These are phyloP conservation scores for Citrus reticulata DNA, from an alignment of 345 rosid species.

Conservation along the genomic window DNA sequence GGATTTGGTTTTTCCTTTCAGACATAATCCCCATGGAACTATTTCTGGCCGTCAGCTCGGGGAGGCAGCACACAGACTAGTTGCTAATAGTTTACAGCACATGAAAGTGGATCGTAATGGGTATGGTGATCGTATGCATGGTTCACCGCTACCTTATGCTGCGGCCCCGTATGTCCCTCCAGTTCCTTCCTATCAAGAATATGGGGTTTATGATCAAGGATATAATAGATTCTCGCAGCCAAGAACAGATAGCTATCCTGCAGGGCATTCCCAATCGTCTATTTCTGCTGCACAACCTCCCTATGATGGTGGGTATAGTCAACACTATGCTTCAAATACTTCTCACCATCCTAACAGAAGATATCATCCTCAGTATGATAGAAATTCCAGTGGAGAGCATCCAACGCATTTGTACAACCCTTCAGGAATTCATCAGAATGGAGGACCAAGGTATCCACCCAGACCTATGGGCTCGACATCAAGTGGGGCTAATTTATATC, in stretches of 20 bases:
- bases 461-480: conserved; percentile 16
- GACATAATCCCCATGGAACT: conserved; percentile 59
- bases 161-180: conserved; percentile 26
- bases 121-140: conserved; percentile 26
- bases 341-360: conserved; percentile 8
- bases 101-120: conserved; percentile 28
- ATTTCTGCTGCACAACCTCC: conserved; percentile 11
- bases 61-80: conserved; percentile 68
- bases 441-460: conserved; percentile 25
- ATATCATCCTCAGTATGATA: conserved; percentile 23
- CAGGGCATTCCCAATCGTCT: conserved; percentile 2
- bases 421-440: conserved; percentile 19
- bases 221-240: conserved; percentile 18
- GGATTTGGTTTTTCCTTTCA: conserved; percentile 28
- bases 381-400: conserved; percentile 22
- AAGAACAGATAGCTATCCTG: conserved; percentile 19
- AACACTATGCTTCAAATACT: conserved; percentile 2
- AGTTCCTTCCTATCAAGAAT: conserved; percentile 19
- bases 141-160: conserved; percentile 27
- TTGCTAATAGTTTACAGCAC: conserved; percentile 56
- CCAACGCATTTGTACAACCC: conserved; percentile 13
- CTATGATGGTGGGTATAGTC: conserved; percentile 20
- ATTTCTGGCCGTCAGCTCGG: conserved; percentile 63
- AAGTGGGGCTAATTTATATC: neutral
- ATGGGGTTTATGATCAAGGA: conserved; percentile 17